phyloP scores from a whole-genome alignment of 768 basidiomycete genomes.

The Dioszegia crocea region DNA sequence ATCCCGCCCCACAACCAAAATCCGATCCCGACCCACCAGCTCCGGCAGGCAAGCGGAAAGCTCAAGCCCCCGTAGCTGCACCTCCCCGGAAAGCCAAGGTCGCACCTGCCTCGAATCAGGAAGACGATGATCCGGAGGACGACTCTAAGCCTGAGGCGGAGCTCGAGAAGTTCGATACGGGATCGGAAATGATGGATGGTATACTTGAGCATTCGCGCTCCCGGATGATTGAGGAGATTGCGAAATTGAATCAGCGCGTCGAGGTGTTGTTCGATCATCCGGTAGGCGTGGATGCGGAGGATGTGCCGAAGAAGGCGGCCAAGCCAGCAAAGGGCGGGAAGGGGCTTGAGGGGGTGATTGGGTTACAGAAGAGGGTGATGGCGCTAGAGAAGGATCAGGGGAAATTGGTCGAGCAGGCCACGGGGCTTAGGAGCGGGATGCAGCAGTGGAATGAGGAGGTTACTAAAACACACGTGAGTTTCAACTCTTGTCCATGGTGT shows the following conservation, averaged over 20 bases:
- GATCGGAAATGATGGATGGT: slow-evolving; percentile 43
- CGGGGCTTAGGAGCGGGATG: slow-evolving; percentile 18
- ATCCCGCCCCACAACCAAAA: background rate
- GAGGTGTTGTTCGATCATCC: background rate
- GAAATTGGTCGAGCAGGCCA: slow-evolving; percentile 22
- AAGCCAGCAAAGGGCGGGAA: background rate
- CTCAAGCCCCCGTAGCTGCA: background rate
- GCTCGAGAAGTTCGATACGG: slow-evolving; percentile 21
- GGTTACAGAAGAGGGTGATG: slow-evolving; percentile 12
- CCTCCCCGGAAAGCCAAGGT: background rate
- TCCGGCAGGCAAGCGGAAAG: background rate
- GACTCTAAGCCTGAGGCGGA: background rate
- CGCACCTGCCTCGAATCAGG: background rate
- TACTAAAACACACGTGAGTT: slow-evolving; percentile 18
- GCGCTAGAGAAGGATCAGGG: slow-evolving; percentile 26
- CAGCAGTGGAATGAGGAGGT: slow-evolving; percentile 31
- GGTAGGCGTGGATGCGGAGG: background rate
- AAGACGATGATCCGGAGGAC: slow-evolving; percentile 1
- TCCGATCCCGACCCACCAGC: background rate
- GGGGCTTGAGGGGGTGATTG: background rate
- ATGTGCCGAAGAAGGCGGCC: background rate
- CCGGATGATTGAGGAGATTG: slow-evolving; percentile 44
- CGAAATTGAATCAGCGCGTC: slow-evolving; percentile 9
- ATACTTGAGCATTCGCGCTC: slow-evolving; percentile 39
- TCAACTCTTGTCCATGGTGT: background rate